Conservation (phyloP, 257 asterid genomes). For the Catharanthus roseus region DNA sequence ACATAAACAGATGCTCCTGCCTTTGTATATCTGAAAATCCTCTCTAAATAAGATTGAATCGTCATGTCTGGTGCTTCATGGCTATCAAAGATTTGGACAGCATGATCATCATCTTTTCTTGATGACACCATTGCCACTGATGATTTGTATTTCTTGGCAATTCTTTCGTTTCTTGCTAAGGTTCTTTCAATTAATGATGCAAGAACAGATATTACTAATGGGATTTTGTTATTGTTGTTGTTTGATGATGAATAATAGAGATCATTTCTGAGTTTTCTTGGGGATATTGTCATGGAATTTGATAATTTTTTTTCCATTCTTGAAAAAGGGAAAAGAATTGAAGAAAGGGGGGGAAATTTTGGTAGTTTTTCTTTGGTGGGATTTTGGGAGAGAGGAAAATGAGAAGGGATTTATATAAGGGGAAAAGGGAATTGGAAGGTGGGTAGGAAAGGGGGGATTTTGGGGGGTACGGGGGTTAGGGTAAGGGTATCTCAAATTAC, state of each 20-base stretch:
- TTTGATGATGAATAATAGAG: constrained; percentile 52
- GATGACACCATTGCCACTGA: not conserved
- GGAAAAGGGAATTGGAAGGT: constrained; percentile 53
- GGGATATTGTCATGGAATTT: constrained; percentile 44
- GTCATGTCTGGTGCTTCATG: constrained; percentile 76
- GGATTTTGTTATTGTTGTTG: constrained; percentile 31
- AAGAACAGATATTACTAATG: constrained; percentile 81
- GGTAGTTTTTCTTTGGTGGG: constrained; percentile 17
- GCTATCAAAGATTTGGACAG: constrained; percentile 63
- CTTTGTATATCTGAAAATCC: constrained; percentile 74
- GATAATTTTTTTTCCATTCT: constrained; percentile 54
- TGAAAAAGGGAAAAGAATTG: constrained; percentile 11
- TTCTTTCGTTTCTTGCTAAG: constrained; percentile 62
- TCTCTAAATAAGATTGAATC: constrained; percentile 71
- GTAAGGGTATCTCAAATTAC: constrained; percentile 50
- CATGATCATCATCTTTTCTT: constrained; percentile 13
- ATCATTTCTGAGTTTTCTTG: constrained; percentile 71
- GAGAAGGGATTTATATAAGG: not conserved
- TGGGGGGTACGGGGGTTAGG: constrained; percentile 22
- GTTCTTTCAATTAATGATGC: constrained; percentile 86
- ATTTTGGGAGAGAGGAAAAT: not conserved
- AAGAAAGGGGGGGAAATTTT: constrained; percentile 8
- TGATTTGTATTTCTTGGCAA: constrained; percentile 38
- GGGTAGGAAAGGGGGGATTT: constrained; percentile 39
- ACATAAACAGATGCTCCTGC: constrained; percentile 91